A percentile compares a stretch with the other conserved stretches of the same genome.
phyloP scores from a whole-genome alignment of 371 early-diverging fungal genomes.

The Saksenaea vasiformis region DNA sequence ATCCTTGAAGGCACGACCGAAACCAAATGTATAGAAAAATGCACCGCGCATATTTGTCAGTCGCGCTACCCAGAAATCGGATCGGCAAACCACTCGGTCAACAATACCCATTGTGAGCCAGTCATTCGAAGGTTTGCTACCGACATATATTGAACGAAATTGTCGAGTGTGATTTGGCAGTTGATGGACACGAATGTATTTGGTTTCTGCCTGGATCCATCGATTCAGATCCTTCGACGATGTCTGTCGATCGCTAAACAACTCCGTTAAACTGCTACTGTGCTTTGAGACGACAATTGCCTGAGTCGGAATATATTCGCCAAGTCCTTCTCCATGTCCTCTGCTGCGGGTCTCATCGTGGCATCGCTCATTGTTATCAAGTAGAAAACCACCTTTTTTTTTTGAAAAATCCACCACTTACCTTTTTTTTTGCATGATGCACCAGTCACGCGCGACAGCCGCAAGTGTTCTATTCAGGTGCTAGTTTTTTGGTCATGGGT shows the following conservation, averaged over 20 bases:
- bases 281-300: neutral
- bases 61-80: constrained; percentile 23
- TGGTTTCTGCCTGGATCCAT: neutral
- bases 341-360: neutral
- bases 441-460: neutral
- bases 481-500: no score
- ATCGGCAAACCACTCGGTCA: constrained; percentile 19
- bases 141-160: constrained; percentile 29
- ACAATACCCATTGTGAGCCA: constrained; percentile 44
- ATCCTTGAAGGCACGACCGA: constrained; percentile 27
- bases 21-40: constrained; percentile 27
- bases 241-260: neutral
- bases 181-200: constrained; percentile 14
- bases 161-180: constrained; percentile 9
- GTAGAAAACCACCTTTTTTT: neutral
- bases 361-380: neutral
- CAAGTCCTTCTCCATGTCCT: neutral
- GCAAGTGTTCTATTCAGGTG: no score
- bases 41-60: constrained; percentile 35
- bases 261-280: neutral
- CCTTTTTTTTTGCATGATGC: neutral
- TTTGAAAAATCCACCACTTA: neutral
- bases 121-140: constrained; percentile 27
- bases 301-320: neutral
- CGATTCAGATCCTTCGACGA: neutral